Base-by-base conservation (phyloP, 1,284 basidiomycete species). In the Papiliotrema fonsecae region DNA sequence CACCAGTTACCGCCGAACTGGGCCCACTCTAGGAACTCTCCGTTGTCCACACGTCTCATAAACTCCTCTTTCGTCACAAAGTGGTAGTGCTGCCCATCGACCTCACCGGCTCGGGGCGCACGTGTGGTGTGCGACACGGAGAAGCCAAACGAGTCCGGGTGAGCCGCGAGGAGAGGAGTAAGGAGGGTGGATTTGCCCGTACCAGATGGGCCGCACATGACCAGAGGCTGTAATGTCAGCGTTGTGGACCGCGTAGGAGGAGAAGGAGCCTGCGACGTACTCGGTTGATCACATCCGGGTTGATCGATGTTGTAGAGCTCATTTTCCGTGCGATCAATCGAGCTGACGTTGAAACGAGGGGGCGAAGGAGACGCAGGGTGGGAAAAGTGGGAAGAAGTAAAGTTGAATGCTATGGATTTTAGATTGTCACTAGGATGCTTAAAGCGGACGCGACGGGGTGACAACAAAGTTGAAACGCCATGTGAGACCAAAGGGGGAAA, bases 51-150 rank as follows among this genome's bases (percentile, higher is more conserved):
- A 38, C 81, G 70, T 10, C 56, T 40, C 59, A 76, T 66, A 60
- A 83, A 83, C 49, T 75, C 70, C 4, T 76, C 72, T 41, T 74
- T 74, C 19, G 69, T 62, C 9, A 79, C 78, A 61, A 81, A 82
- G 64, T 82, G 77, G 69, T 82, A 82, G 27, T 78, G 77, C 43
- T 73, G 64, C 34, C 92, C 93, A 64, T 91, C 76, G 26, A 74
- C 73, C 67, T 98, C 94, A 24, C 90, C 91, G 4, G 84, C 80
- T 27, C 94, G 81, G 0, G 93, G 91, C 1, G 76, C 61, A 39
- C 94, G 84, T 4, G 94, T 99, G 2, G 94, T 99, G 76, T 98
- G 94, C 45, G 92, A 97, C 50, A 99, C 87, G 62, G 83, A 86
- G 77, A 97, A 99, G 5, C 89, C 89, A 72, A 97, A 98, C 56